Base-by-base conservation (phyloP, 495 filamentous ascomycete genomes). In the Penicillium roqueforti region DNA sequence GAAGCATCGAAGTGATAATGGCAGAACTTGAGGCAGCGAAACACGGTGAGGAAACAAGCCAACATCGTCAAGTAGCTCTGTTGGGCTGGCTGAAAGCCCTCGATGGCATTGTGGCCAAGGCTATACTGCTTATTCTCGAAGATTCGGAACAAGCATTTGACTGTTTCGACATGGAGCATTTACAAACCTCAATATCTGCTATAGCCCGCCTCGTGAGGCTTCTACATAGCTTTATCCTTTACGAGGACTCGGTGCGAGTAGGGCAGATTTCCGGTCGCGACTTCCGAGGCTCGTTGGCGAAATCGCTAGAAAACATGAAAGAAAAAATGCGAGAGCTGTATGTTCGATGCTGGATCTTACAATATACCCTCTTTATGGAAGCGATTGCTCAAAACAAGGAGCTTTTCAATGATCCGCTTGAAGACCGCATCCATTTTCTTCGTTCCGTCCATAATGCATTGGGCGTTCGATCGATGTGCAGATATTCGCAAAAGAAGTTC, bases 401-500 rank as follows among this genome's bases (percentile, higher is more conserved):
- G 11, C 46, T 77, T 0, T 91, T 91, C 55, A 68, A 80, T 1
- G 78, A 76, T 26, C 78, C 83, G 0, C 75, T 83, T 47, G 87
- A 86, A 47, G 86, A 90, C 61, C 76, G 85, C 38, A 80, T 89
- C 32, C 83, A 88, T 48, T 87, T 86, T 62, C 71, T 97, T 32
- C 83, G 87, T 6, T 77, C 83, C 11, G 81, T 95, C 22, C 93
- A 99, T 63, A 82, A 89, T 62, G 84, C 88, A 16, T 68, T 96
- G n/a, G 95, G 93, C 9, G 77, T 92, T 38, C 83, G 95, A 44
- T 85, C 87, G 55, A 87, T 86, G 68, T 97, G 92, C 78, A 89
- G 88, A 60, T 75, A 84, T n/a, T 88, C 88, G 3, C 85, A 86
- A 61, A 87, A 91, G 70, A 80, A 87, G 20, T 92, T 97, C 72